phyloP scores from a whole-genome alignment of 1,284 basidiomycete species.

The Bondarzewia mesenterica region DNA sequence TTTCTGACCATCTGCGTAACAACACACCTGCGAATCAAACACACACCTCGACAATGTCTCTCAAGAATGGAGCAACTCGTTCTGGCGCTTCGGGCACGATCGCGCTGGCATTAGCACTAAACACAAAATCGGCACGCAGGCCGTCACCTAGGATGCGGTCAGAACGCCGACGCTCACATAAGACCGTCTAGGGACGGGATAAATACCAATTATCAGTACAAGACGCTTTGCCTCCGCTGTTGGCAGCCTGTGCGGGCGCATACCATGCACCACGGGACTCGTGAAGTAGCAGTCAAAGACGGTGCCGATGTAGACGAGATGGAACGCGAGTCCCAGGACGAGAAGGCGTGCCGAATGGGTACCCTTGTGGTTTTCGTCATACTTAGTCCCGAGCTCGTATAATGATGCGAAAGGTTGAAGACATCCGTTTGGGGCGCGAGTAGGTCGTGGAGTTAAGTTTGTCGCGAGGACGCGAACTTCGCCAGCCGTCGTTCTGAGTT shows the following conservation, averaged over 20 bases:
- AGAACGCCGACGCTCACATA: not conserved
- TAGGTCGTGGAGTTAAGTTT: too few species aligned
- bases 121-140: constrained; percentile 76
- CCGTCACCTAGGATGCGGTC: constrained; percentile 53
- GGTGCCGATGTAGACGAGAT: constrained; percentile 63
- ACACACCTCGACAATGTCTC: constrained; percentile 45
- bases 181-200: not conserved
- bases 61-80: constrained; percentile 73
- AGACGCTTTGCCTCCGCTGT: constrained; percentile 56
- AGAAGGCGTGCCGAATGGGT: constrained; percentile 33
- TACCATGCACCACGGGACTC: constrained; percentile 70
- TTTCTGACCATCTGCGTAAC: not conserved
- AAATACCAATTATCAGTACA: constrained; percentile 72
- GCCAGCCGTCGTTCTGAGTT: too few species aligned
- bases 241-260: constrained; percentile 43
- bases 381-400: too few species aligned
- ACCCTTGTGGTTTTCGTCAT: too few species aligned
- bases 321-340: constrained; percentile 63
- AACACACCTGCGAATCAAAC: not conserved
- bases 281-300: constrained; percentile 91
- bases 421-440: too few species aligned
- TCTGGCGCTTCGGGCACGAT: constrained; percentile 42
- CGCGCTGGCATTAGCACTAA: constrained; percentile 56
- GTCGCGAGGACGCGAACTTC: too few species aligned
- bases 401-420: too few species aligned